Conservation (phyloP, 306 rosid genomes). For the Echinosophora koreensis region DNA sequence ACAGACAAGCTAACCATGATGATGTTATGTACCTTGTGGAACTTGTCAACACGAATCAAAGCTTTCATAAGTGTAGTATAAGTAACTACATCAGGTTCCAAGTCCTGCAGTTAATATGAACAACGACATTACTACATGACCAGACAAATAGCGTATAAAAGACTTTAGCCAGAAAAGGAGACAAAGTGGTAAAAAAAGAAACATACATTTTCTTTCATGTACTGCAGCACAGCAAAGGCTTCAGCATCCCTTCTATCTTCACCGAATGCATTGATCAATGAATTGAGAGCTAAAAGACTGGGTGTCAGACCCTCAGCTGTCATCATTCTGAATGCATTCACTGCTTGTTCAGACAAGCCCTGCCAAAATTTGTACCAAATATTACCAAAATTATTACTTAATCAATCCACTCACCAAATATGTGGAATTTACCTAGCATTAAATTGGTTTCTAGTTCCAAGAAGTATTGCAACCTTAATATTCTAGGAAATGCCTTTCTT, state of each 20-base stretch:
- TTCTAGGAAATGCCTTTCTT: no score
- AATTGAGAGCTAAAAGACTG: constrained; percentile 88
- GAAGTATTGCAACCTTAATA: no score
- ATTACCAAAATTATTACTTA: constrained; percentile 43
- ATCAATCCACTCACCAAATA: constrained; percentile 20
- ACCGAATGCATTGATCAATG: constrained; percentile 86
- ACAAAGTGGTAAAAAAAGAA: not conserved
- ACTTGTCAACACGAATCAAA: constrained; percentile 82
- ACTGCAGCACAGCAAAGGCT: constrained; percentile 91
- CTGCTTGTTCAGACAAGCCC: constrained; percentile 92
- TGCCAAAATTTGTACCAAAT: constrained; percentile 51
- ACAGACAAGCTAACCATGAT: not conserved
- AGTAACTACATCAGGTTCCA: constrained; percentile 93
- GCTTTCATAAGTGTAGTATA: constrained; percentile 97
- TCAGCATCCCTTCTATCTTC: constrained; percentile 93
- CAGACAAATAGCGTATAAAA: constrained; percentile 18
- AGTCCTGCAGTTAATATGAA: constrained; percentile 62
- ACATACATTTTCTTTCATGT: constrained; percentile 87
- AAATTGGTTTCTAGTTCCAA: no score
- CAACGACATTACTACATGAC: constrained; percentile 28
- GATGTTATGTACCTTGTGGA: constrained; percentile 62
- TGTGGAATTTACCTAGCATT: no score
- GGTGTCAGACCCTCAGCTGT: constrained; percentile 86
- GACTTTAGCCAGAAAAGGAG: not conserved
- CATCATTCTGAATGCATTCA: constrained; percentile 84